Percentiles rank a stretch among this genome's conserved stretches.
Evolutionary conservation across 768 basidiomycete species (phyloP).

Genomic region (Sporobolomyces roseus): DNA sequence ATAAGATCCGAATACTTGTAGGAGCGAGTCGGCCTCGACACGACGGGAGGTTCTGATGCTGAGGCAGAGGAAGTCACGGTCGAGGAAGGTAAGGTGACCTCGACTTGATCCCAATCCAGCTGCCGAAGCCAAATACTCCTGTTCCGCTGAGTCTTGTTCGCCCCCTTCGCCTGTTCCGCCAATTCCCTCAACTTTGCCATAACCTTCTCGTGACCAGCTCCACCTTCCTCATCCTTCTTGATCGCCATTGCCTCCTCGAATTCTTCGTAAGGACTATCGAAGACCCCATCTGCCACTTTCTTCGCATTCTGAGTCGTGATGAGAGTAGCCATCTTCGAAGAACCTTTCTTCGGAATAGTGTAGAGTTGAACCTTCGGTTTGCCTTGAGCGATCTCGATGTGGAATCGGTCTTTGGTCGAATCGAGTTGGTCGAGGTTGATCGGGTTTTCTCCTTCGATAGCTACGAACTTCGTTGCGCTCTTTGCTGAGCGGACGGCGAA

Average conservation of each 20-base stretch:
- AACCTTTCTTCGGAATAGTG: conserved; percentile 3
- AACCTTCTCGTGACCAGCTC: conserved; percentile 50
- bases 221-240: conserved; percentile 52
- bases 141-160: neutral
- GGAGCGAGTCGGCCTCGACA: neutral
- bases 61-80: neutral
- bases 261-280: conserved; percentile 47
- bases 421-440: conserved; percentile 6
- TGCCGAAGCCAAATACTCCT: conserved; percentile 56
- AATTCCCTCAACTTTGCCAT: conserved; percentile 51
- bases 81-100: neutral
- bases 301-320: conserved; percentile 9
- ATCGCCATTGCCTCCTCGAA: conserved; percentile 53
- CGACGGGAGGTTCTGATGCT: neutral
- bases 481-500: conserved; percentile 42
- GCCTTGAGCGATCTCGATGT: neutral
- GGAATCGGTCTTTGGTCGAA: conserved; percentile 5
- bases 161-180: conserved; percentile 23
- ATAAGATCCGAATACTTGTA: conserved; percentile 28
- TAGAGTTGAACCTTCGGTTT: conserved; percentile 8
- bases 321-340: neutral
- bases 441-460: neutral
- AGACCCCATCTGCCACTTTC: conserved; percentile 8
- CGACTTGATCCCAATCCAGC: conserved; percentile 61
- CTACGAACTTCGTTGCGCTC: neutral